phyloP scores from a whole-genome alignment of 108 stramenopile genomes.

The Pseudonitzschia multiseries region DNA sequence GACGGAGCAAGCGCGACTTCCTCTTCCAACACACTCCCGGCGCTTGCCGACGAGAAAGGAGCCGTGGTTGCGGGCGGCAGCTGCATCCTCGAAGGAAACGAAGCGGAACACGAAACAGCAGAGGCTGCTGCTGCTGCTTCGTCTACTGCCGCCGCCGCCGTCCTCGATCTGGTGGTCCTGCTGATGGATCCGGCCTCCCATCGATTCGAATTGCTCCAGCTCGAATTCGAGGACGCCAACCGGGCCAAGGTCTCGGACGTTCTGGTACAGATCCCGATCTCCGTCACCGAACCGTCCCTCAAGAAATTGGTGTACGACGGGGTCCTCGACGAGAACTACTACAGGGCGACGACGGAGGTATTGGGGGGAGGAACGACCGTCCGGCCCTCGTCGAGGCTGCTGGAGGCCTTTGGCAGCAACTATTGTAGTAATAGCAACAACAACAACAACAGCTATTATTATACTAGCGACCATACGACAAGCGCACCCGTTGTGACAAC shows the following conservation, averaged over 20 bases:
- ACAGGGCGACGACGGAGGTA: neutral
- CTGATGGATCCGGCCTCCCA: slow-evolving; percentile 77
- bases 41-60: neutral
- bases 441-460: too few relatives aligned
- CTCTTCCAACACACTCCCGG: neutral
- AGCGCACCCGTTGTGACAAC: too few relatives aligned
- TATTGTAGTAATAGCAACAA: too few relatives aligned
- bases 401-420: neutral
- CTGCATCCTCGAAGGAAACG: too few relatives aligned
- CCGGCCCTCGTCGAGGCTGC: neutral
- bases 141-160: neutral
- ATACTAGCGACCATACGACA: too few relatives aligned
- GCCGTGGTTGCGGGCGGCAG: too few relatives aligned
- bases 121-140: too few relatives aligned
- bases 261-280: slow-evolving; percentile 59
- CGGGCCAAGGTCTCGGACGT: slow-evolving; percentile 68
- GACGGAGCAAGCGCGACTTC: neutral
- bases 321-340: slow-evolving; percentile 38
- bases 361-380: slow-evolving; percentile 32
- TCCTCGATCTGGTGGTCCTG: slow-evolving; percentile 71
- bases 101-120: too few relatives aligned
- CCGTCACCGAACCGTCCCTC: slow-evolving; percentile 67
- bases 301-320: slow-evolving; percentile 47
- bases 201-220: slow-evolving; percentile 81
- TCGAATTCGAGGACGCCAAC: slow-evolving; percentile 72